Base-by-base conservation (phyloP, 306 rosid species). In the Acacia confusa region DNA sequence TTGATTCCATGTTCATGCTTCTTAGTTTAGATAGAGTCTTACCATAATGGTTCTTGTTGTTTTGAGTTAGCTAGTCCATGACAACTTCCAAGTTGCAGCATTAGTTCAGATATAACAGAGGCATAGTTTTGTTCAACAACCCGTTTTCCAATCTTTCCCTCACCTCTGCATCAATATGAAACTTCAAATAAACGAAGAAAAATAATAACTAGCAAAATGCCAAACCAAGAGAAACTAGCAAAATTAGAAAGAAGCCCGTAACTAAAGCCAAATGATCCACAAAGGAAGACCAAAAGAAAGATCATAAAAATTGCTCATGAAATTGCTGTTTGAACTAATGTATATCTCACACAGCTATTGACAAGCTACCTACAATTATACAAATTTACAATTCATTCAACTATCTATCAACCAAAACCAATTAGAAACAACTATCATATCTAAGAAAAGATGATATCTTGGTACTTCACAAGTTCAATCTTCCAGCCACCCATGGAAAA, bases 91-190 rank as follows among this genome's bases (percentile, higher is more conserved):
- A 95, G 89, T 86, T 93, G 97, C 83, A 93, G 91, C 68, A 87
- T 93, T 74, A 95, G 94, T 84, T 95, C 97, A 74, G 97, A 94
- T 72, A 95, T 95, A 78, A 93, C 99, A 68, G 91, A 91, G 82
- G 99, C 97, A 85, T 95, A 95, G 82, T 87, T 95, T 82, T 90
- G 97, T 80, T 95, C 94, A 71, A 93, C 97, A 63, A 95, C 92
- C 85, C 87, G 89, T 89, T 95, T 95, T 70, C 99, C 99, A 70
- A 95, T 86, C 84, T 89, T 95, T 30, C 99, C 99, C 60, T 97
- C 97, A 78, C 99, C 97, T 85, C 99, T 95, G 88, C 91, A 89
- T 87, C 76, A 85, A 84, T 36, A 90, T 44, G 5, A 60, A n/a
- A n/a, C n/a, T n/a, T n/a, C n/a, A n/a, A n/a, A n/a, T n/a, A n/a